phyloP scores from a whole-genome alignment of 1,284 basidiomycete species.

The Phellinidium pouzarii region DNA sequence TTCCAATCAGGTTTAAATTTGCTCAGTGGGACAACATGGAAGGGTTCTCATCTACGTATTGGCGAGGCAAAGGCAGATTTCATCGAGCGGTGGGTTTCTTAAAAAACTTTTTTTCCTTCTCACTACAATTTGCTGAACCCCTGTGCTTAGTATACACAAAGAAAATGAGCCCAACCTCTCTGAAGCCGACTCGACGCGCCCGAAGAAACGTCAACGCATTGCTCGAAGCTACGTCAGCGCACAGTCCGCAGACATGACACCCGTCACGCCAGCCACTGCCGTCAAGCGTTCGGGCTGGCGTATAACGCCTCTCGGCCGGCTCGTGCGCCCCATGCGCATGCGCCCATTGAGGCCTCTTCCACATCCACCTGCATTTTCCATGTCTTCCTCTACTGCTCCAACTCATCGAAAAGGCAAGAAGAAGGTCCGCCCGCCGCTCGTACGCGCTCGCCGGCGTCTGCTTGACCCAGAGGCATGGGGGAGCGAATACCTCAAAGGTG shows the following conservation, averaged over 20 bases:
- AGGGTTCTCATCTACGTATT: slow-evolving; percentile 73
- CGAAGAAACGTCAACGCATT: slow-evolving; percentile 32
- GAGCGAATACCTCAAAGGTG: slow-evolving; percentile 56
- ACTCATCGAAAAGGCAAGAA: slow-evolving; percentile 19
- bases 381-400: neutral
- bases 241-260: slow-evolving; percentile 53
- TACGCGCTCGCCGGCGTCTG: slow-evolving; percentile 42
- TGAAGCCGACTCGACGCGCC: slow-evolving; percentile 21
- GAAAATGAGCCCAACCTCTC: slow-evolving; percentile 27
- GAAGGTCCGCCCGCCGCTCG: slow-evolving; percentile 30
- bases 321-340: slow-evolving; percentile 61
- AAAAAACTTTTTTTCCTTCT: neutral
- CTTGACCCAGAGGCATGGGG: slow-evolving; percentile 68
- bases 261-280: slow-evolving; percentile 48
- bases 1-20: slow-evolving; percentile 54
- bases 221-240: slow-evolving; percentile 32
- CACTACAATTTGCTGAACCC: neutral
- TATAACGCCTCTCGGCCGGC: slow-evolving; percentile 55
- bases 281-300: slow-evolving; percentile 52
- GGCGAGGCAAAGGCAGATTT: slow-evolving; percentile 75
- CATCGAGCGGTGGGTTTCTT: slow-evolving; percentile 46
- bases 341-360: slow-evolving; percentile 56
- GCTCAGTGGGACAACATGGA: slow-evolving; percentile 75
- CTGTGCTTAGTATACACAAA: slow-evolving; percentile 31
- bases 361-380: slow-evolving; percentile 24